A percentile compares a stretch with the other conserved stretches of the same genome.
Evolutionary conservation across 805 yeast genomes (phyloP).

Genomic region (Kodamaea leandrae): DNA sequence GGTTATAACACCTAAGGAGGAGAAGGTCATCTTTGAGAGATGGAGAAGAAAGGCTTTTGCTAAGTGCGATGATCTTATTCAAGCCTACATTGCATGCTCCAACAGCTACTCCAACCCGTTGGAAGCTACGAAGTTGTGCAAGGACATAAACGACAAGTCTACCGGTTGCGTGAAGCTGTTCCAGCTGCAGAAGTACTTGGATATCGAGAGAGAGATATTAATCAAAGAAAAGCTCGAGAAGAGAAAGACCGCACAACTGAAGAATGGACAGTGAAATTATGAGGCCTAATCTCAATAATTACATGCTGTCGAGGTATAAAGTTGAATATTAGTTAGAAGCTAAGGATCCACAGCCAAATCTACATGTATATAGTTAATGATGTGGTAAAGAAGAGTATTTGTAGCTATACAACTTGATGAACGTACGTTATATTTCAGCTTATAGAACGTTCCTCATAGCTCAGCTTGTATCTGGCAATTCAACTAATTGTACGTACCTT

Average conservation of each 20-base stretch:
- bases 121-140: slow-evolving; percentile 66
- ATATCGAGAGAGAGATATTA: slow-evolving; percentile 62
- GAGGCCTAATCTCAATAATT: no score
- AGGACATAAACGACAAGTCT: slow-evolving; percentile 55
- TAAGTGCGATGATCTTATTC: slow-evolving; percentile 66
- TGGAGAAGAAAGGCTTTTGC: slow-evolving; percentile 68
- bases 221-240: slow-evolving; percentile 53
- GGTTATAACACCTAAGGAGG: slow-evolving; percentile 76
- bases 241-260: slow-evolving; percentile 21
- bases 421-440: no score
- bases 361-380: no score
- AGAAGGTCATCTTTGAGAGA: slow-evolving; percentile 65
- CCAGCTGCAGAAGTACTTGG: slow-evolving; percentile 64
- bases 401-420: no score
- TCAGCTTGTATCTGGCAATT: no score
- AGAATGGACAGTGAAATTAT: neutral
- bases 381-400: no score
- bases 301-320: no score
- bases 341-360: no score
- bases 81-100: slow-evolving; percentile 67
- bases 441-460: no score
- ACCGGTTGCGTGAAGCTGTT: slow-evolving; percentile 59
- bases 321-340: no score
- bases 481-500: no score
- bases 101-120: slow-evolving; percentile 53